Conservation (phyloP, 1,284 basidiomycete genomes). For the Cerioporus squamosus region DNA sequence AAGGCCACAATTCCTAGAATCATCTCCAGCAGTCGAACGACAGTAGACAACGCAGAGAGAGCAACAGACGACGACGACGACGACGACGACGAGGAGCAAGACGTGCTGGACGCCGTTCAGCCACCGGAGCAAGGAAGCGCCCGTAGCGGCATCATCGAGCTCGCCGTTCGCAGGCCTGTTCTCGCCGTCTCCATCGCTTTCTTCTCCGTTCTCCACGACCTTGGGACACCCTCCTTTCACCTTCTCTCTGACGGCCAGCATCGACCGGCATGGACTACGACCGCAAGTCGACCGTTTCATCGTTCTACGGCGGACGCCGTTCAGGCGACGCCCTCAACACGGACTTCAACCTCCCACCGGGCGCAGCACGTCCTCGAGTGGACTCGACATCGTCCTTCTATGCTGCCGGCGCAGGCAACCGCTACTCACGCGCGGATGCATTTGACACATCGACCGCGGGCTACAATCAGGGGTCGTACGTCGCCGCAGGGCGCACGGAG, state of each 20-base stretch:
- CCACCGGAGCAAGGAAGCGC: not conserved
- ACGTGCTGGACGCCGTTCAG: not conserved
- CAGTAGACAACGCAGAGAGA: not conserved
- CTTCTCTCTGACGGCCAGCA: slow-evolving; percentile 2
- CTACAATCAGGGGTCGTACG: slow-evolving; percentile 71
- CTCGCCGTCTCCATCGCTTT: slow-evolving; percentile 2
- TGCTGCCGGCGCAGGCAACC: slow-evolving; percentile 37
- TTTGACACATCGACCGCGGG: slow-evolving; percentile 54
- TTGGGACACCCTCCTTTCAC: not conserved
- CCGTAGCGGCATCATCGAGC: not conserved
- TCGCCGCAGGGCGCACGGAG: slow-evolving; percentile 66
- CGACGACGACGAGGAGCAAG: not conserved
- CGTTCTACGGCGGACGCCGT: slow-evolving; percentile 72
- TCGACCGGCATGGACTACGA: slow-evolving; percentile 51
- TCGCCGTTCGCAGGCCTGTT: not conserved
- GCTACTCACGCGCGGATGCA: slow-evolving; percentile 44
- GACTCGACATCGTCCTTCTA: slow-evolving; percentile 75
- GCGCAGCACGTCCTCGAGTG: slow-evolving; percentile 46
- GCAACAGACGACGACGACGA: not conserved
- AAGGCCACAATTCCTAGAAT: slow-evolving; percentile 10
- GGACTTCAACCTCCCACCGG: slow-evolving; percentile 49
- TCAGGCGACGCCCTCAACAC: slow-evolving; percentile 59
- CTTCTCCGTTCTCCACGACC: not conserved
- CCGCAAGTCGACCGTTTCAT: slow-evolving; percentile 75
- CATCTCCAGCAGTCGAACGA: slow-evolving; percentile 6